These are phyloP conservation scores for Termitomyces sp. DNA, from an alignment of 768 basidiomycete genomes.

Conservation along the genomic window DNA sequence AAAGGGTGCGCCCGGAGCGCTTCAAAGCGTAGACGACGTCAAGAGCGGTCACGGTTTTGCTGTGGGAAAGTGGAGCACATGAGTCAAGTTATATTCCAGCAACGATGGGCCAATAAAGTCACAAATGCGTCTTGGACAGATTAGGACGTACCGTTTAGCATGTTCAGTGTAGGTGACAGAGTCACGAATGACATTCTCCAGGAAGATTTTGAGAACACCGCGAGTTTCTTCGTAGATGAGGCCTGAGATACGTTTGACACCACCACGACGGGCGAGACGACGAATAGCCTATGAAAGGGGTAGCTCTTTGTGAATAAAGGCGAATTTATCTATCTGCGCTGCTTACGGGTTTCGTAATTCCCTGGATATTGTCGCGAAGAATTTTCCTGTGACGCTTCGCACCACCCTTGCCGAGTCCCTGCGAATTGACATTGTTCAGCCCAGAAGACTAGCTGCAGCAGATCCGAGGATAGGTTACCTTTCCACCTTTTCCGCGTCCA, in stretches of 20 bases:
- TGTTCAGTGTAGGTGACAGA: conserved; percentile 85
- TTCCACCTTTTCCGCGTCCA: conserved; percentile 79
- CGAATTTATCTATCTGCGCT: background rate
- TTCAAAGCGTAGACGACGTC: conserved; percentile 79
- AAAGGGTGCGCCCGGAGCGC: conserved; percentile 74
- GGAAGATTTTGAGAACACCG: conserved; percentile 73
- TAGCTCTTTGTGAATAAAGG: conserved; percentile 21
- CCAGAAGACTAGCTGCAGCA: background rate
- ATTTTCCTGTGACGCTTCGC: conserved; percentile 81
- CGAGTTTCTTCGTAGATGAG: conserved; percentile 83
- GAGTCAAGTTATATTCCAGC: conserved; percentile 5
- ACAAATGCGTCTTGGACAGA: background rate
- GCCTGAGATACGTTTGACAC: conserved; percentile 77
- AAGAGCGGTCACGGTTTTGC: conserved; percentile 84
- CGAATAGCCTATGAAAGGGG: conserved; percentile 60
- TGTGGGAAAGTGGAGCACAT: conserved; percentile 18
- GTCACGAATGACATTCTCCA: conserved; percentile 48
- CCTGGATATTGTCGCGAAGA: conserved; percentile 81
- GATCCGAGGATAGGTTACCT: conserved; percentile 36
- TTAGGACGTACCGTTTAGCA: conserved; percentile 62
- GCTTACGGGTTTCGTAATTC: conserved; percentile 28
- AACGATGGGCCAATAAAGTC: background rate
- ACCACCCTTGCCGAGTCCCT: conserved; percentile 79
- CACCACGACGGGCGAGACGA: conserved; percentile 81
- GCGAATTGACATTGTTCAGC: conserved; percentile 9